Evolutionary conservation across 805 yeast genomes (phyloP), one percentile per base, ranked within the genome.

Genomic region (Candida bentonensis): DNA sequence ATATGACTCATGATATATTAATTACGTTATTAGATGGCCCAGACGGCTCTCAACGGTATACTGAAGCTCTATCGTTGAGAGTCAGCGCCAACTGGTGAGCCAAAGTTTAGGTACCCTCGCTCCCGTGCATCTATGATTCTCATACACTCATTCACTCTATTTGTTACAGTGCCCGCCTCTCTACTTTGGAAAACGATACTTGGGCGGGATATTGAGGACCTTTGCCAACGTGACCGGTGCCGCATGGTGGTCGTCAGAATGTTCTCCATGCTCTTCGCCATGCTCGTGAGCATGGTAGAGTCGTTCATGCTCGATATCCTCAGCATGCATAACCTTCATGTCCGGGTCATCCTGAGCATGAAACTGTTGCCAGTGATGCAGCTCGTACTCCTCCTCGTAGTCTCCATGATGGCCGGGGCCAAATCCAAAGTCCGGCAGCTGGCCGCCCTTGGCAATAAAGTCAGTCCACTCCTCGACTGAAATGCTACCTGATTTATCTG

Each of bases 321-420:
- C 96, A 50, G 79, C 81, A 59, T 87, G 96, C 43, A 83, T 81
- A 21, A 74, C 64, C 53, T 72, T 69, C 22, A 87, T 86, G 44
- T 84, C 87, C 1, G 96, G 96, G 59, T 87, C 96, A 45, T 69
- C 63, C 51, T 83, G 59, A n/a, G 58, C 53, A 49, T 65, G 68
- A 46, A 50, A 60, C 63, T 86, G 68, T 48, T 79, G 74, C 96
- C 96, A 89, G 61, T 88, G 97, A 60, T 88, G 96, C 46, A 84
- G 79, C 60, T 89, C 96, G 59, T 88, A 89, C 59, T 88, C 96
- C 52, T 76, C 73, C 62, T 88, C 97, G 57, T 87, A 89, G 64
- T 85, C 95, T 27, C 87, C 80, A 64, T 88, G 96, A 57, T 88
- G 96, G 22, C 95, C 95, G 4, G 85, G 88, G 23, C 96, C 97